Percentiles rank a stretch among this genome's conserved stretches.
Evolutionary conservation across 2,329 filamentous ascomycete species (phyloP).

Genomic region (Byssoonygena ceratinophila): DNA sequence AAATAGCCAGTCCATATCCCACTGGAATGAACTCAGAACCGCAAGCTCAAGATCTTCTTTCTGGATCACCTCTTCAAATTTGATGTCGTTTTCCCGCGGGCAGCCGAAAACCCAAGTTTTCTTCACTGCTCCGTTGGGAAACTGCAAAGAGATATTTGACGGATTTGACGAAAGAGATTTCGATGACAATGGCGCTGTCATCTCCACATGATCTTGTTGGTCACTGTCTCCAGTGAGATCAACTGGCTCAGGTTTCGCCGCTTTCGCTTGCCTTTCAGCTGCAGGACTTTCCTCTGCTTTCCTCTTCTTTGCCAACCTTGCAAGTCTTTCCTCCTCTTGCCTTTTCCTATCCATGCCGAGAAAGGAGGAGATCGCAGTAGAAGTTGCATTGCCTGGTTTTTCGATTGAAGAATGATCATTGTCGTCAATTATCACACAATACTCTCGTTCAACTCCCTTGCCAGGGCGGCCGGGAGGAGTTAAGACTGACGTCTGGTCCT

Average conservation of each 20-base stretch:
- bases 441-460: conserved; percentile 9
- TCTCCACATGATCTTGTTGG: background rate
- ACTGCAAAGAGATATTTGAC: conserved; percentile 31
- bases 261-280: conserved; percentile 21
- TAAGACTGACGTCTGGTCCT: conserved; percentile 13
- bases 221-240: background rate
- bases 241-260: conserved; percentile 15
- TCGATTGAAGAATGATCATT: conserved; percentile 5
- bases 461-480: background rate
- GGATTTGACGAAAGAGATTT: conserved; percentile 14
- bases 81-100: conserved; percentile 62
- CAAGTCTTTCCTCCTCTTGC: conserved; percentile 77
- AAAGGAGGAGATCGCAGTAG: conserved; percentile 20
- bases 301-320: conserved; percentile 54
- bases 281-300: conserved; percentile 36
- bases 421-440: background rate
- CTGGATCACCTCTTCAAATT: conserved; percentile 76
- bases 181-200: background rate
- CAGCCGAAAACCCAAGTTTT: conserved; percentile 66
- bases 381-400: background rate
- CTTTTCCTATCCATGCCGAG: conserved; percentile 60
- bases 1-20: conserved; percentile 71
- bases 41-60: conserved; percentile 60
- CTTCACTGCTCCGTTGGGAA: conserved; percentile 58
- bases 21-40: conserved; percentile 76